Conservation (phyloP, 495 filamentous ascomycete species). For the Penicillium odoratum region DNA sequence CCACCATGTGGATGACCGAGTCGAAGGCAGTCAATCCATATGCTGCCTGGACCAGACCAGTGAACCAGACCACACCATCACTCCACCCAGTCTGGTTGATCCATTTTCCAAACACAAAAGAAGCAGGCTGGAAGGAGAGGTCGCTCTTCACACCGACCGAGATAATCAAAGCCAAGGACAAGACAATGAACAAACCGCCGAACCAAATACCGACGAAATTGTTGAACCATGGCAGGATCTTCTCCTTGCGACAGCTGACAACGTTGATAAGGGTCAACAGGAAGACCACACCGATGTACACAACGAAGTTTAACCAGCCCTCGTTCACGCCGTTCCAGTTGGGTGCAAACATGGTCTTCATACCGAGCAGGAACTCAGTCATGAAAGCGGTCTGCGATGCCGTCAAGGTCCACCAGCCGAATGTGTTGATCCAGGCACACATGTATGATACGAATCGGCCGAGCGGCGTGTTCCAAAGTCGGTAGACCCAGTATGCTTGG, state of each 20-base stretch:
- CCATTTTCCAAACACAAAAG: conserved; percentile 58
- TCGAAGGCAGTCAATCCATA: conserved; percentile 64
- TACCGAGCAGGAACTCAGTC: conserved; percentile 49
- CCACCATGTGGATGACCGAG: conserved; percentile 63
- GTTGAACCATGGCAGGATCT: conserved; percentile 46
- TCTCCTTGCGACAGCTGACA: conserved; percentile 45
- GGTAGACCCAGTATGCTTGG: conserved; percentile 50
- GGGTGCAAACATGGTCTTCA: conserved; percentile 47
- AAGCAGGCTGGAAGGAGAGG: conserved; percentile 42
- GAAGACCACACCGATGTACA: conserved; percentile 42
- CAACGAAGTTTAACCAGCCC: conserved; percentile 48
- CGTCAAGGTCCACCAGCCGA: conserved; percentile 52
- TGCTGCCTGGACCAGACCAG: conserved; percentile 61
- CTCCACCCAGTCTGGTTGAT: conserved; percentile 64
- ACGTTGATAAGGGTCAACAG: conserved; percentile 45
- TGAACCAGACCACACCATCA: conserved; percentile 62
- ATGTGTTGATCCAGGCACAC: conserved; percentile 53
- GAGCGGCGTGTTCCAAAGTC: conserved; percentile 37
- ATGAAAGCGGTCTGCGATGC: conserved; percentile 51
- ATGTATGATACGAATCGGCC: conserved; percentile 49
- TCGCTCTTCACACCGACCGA: conserved; percentile 39
- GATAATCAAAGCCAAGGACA: conserved; percentile 47
- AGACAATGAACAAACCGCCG: conserved; percentile 41
- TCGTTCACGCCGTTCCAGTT: conserved; percentile 38
- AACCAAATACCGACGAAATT: conserved; percentile 52